Conservation (phyloP, 345 rosid species). For the Geranium rotundifolium region DNA sequence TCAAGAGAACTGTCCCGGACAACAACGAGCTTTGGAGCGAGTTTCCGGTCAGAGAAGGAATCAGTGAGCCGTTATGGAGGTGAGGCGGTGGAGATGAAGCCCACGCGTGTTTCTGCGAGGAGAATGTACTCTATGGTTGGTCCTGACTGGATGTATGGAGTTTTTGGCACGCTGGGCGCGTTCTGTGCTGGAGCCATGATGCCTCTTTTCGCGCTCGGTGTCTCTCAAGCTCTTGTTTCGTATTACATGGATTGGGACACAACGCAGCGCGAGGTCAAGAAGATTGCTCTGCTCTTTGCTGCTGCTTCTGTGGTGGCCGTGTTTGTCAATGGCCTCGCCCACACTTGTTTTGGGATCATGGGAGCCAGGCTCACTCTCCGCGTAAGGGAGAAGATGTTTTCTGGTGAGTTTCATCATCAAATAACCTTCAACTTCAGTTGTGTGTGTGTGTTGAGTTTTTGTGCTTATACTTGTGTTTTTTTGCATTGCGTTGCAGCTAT, state of each 20-base stretch:
- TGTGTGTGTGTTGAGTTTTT: too few relatives aligned
- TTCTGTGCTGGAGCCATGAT: constrained; percentile 77
- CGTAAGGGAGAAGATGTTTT: constrained; percentile 72
- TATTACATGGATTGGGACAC: constrained; percentile 74
- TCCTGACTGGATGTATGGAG: constrained; percentile 80
- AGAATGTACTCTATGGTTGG: constrained; percentile 71
- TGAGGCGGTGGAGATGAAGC: constrained; percentile 34
- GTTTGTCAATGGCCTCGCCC: constrained; percentile 55
- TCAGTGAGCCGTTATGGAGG: constrained; percentile 35
- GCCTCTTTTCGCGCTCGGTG: constrained; percentile 96
- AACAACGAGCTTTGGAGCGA: constrained; percentile 51
- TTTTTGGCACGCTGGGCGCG: constrained; percentile 60
- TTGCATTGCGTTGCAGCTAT: constrained; percentile 41
- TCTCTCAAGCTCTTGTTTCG: constrained; percentile 83
- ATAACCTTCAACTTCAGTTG: too few relatives aligned
- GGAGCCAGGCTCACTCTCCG: constrained; percentile 93
- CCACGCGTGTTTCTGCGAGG: constrained; percentile 31
- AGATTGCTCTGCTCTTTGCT: constrained; percentile 54
- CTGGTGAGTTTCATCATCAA: constrained; percentile 25
- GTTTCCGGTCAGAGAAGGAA: constrained; percentile 80
- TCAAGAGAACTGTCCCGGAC: constrained; percentile 64
- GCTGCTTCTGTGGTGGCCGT: constrained; percentile 55
- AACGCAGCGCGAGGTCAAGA: constrained; percentile 59
- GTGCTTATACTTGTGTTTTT: not conserved
- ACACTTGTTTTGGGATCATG: constrained; percentile 72